phyloP scores from a whole-genome alignment of 2,329 filamentous ascomycete species.

The Thermoascus crustaceus region DNA sequence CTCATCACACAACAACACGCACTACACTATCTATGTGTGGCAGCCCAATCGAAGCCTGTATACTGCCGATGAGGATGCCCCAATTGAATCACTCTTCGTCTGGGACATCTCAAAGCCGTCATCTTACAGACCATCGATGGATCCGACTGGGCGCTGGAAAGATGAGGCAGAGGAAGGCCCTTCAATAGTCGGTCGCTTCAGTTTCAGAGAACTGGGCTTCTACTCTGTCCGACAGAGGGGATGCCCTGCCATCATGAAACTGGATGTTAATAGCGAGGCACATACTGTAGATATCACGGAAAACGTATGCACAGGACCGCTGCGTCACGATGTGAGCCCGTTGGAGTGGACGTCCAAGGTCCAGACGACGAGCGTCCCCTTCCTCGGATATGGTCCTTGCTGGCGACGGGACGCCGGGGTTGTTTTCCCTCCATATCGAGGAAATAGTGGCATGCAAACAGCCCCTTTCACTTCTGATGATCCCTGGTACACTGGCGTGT shows the following conservation, averaged over 20 bases:
- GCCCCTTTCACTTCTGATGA: constrained; percentile 17
- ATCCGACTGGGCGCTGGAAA: constrained; percentile 34
- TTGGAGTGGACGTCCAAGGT: constrained; percentile 35
- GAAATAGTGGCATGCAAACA: constrained; percentile 31
- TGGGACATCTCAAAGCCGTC: constrained; percentile 51
- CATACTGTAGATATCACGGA: constrained; percentile 47
- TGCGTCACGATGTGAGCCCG: constrained; percentile 38
- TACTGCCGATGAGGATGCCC: constrained; percentile 46
- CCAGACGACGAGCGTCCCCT: constrained; percentile 47
- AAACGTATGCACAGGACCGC: constrained; percentile 47
- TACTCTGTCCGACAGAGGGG: constrained; percentile 47
- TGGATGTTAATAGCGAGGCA: constrained; percentile 44
- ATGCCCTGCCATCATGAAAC: constrained; percentile 41
- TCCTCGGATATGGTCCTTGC: constrained; percentile 43
- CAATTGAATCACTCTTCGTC: constrained; percentile 50
- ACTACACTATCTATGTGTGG: constrained; percentile 57
- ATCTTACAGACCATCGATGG: constrained; percentile 43
- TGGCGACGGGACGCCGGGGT: constrained; percentile 41
- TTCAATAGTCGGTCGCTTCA: constrained; percentile 42
- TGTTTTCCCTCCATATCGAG: constrained; percentile 39
- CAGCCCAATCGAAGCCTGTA: constrained; percentile 50
- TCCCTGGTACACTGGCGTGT: constrained; percentile 30
- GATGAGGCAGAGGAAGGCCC: constrained; percentile 32
- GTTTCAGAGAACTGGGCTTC: constrained; percentile 45
- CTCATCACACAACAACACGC: constrained; percentile 50